Percentiles rank a stretch among this genome's conserved stretches.
phyloP scores from a whole-genome alignment of 768 basidiomycete species.

The Paxillus ammoniavirescens region DNA sequence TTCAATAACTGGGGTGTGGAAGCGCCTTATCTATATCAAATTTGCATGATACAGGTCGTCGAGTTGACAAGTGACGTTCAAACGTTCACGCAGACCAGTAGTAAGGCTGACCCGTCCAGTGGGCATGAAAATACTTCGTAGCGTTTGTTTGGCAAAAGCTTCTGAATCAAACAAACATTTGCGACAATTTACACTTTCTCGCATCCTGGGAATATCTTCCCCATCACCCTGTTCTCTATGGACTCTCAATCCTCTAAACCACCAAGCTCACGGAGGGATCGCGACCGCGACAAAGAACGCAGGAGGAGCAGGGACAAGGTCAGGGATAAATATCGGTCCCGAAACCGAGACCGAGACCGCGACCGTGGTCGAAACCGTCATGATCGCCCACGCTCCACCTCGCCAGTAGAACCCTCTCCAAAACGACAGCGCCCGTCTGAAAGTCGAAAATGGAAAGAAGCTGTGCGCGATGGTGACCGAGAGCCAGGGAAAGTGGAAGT shows the following conservation, averaged over 20 bases:
- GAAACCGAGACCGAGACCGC: background rate
- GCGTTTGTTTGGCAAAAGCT: slow-evolving; percentile 23
- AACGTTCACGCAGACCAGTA: too few relatives aligned
- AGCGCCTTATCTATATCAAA: too few relatives aligned
- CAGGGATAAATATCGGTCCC: background rate
- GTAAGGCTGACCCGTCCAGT: too few relatives aligned
- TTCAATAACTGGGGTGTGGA: too few relatives aligned
- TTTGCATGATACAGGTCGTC: too few relatives aligned
- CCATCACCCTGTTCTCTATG: slow-evolving; percentile 9
- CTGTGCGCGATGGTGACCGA: background rate
- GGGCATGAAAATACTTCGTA: background rate
- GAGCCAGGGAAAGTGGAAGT: slow-evolving; percentile 11
- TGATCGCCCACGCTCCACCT: slow-evolving; percentile 11
- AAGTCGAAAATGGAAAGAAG: slow-evolving; percentile 20
- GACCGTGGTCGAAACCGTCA: background rate
- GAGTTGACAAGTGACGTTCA: too few relatives aligned
- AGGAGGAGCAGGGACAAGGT: slow-evolving; percentile 1
- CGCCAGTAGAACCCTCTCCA: slow-evolving; percentile 11
- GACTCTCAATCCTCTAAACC: slow-evolving; percentile 19
- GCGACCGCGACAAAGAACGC: slow-evolving; percentile 1
- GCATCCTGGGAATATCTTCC: background rate
- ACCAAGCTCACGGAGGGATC: slow-evolving; percentile 11
- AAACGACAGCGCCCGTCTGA: slow-evolving; percentile 19
- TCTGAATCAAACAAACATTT: slow-evolving; percentile 27
- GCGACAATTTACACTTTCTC: background rate